A percentile compares a stretch with the other conserved stretches of the same genome.
phyloP scores from a whole-genome alignment of 495 filamentous ascomycete species.

The Hyaloscypha variabilis region DNA sequence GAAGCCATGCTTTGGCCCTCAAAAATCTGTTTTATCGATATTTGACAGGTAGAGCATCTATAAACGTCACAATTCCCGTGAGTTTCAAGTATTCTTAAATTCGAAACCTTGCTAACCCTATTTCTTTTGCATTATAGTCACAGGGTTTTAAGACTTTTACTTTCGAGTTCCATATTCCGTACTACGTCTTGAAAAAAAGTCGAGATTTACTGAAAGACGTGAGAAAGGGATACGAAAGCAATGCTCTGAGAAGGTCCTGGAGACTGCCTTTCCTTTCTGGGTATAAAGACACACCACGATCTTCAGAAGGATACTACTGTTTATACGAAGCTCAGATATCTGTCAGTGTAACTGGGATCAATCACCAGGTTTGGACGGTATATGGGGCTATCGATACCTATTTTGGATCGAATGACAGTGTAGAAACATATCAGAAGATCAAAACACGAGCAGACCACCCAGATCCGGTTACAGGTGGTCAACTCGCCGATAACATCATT shows the following conservation, averaged over 20 bases:
- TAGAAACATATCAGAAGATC: neutral
- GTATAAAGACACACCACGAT: neutral
- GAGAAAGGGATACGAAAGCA: neutral
- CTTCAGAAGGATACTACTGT: neutral
- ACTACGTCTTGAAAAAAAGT: neutral
- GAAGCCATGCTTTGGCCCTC: neutral
- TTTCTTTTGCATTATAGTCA: neutral
- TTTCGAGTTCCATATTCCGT: neutral
- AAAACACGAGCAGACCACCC: neutral
- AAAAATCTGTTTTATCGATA: neutral
- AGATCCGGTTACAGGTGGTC: neutral
- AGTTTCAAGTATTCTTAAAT: neutral
- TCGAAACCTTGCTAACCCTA: too few relatives aligned
- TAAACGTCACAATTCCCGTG: neutral
- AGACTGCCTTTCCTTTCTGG: neutral
- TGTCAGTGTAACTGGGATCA: neutral
- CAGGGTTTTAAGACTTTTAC: neutral
- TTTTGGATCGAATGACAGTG: neutral
- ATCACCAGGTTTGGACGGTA: neutral
- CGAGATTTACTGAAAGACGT: neutral
- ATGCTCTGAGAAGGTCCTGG: neutral
- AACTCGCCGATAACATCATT: neutral
- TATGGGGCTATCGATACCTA: neutral
- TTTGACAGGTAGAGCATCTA: neutral
- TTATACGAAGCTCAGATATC: conserved; percentile 3